Conservation (phyloP, 2,329 filamentous ascomycete species). For the Sporothrix phasma region DNA sequence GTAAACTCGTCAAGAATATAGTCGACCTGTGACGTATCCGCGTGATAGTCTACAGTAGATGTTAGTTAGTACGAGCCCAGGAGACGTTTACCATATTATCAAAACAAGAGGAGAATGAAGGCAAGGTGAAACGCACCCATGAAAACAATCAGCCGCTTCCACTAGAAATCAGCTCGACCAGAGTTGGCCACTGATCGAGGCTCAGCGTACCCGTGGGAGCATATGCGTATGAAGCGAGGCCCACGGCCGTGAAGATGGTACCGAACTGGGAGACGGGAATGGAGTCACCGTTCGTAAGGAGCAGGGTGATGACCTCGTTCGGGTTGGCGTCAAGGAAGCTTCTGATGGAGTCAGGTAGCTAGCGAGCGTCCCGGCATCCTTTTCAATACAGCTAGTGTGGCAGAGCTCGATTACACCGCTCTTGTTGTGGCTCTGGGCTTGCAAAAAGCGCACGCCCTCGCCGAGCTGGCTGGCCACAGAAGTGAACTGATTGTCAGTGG, state of each 20-base stretch:
- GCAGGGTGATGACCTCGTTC: slow-evolving; percentile 52
- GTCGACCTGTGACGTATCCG: slow-evolving; percentile 39
- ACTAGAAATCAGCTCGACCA: slow-evolving; percentile 52
- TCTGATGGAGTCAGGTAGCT: slow-evolving; percentile 47
- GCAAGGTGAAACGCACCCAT: slow-evolving; percentile 40
- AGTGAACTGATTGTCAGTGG: slow-evolving; percentile 50
- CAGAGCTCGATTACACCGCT: slow-evolving; percentile 47
- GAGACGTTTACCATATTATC: no score
- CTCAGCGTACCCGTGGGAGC: slow-evolving; percentile 33
- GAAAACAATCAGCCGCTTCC: slow-evolving; percentile 59
- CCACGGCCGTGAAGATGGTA: slow-evolving; percentile 43
- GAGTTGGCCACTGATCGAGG: slow-evolving; percentile 57
- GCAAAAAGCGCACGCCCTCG: slow-evolving; percentile 53
- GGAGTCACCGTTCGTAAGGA: slow-evolving; percentile 53
- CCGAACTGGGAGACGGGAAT: slow-evolving; percentile 46
- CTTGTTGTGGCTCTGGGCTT: slow-evolving; percentile 51
- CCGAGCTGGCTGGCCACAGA: slow-evolving; percentile 48
- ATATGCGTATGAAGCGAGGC: slow-evolving; percentile 49
- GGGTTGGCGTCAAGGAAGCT: slow-evolving; percentile 49
- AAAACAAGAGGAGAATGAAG: background rate
- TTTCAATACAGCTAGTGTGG: slow-evolving; percentile 51
- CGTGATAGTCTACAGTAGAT: slow-evolving; percentile 44
- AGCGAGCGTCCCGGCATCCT: slow-evolving; percentile 48
- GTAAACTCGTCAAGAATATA: slow-evolving; percentile 56
- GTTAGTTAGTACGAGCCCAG: no score